Conservation (phyloP, 805 yeast species). For the Komagataella phaffii region DNA sequence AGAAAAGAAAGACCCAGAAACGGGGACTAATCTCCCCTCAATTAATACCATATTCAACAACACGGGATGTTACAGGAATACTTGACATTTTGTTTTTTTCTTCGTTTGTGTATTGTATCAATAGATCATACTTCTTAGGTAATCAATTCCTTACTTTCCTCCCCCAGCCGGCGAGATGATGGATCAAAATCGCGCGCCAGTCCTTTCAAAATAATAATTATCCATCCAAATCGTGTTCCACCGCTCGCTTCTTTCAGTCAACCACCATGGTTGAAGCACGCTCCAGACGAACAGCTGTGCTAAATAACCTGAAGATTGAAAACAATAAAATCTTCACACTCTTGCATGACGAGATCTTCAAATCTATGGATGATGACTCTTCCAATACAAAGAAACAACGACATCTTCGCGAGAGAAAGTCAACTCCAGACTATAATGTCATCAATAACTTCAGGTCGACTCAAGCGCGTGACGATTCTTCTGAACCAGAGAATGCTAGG, state of each 20-base stretch:
- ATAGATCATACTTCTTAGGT: neutral
- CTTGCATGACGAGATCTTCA: slow-evolving; percentile 17
- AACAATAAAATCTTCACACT: slow-evolving; percentile 23
- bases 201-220: neutral
- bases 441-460: slow-evolving; percentile 3
- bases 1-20: neutral
- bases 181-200: neutral
- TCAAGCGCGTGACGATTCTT: slow-evolving; percentile 1
- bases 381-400: slow-evolving; percentile 2
- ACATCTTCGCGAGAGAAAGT: slow-evolving; percentile 7
- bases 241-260: neutral
- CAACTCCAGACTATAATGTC: slow-evolving; percentile 6
- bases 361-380: slow-evolving; percentile 7
- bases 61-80: neutral
- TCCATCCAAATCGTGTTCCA: neutral
- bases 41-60: neutral
- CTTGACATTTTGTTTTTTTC: neutral
- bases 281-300: slow-evolving; percentile 5
- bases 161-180: no score
- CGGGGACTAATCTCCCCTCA: neutral
- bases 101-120: neutral
- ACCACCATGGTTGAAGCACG: neutral
- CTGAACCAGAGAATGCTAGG: neutral
- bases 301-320: slow-evolving; percentile 20
- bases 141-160: neutral